Evolutionary conservation across 495 filamentous ascomycete genomes (phyloP).

Genomic region (Trichoderma asperelloides): DNA sequence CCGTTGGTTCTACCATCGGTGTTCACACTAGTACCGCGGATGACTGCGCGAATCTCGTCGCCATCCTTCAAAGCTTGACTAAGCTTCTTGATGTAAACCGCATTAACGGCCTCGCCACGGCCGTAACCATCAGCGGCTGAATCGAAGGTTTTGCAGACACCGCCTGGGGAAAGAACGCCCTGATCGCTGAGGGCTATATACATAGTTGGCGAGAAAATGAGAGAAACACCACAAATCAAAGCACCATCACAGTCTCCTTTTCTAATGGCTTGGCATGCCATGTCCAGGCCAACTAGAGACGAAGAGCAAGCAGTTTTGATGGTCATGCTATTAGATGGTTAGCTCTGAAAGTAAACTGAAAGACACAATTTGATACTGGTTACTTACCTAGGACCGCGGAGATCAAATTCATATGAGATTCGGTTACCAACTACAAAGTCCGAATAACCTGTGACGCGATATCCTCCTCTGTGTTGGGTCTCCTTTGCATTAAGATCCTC

Average conservation of each 20-base stretch:
- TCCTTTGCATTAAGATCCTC: constrained; percentile 27
- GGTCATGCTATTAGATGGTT: constrained; percentile 22
- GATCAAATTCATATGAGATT: constrained; percentile 27
- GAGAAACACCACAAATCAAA: constrained; percentile 29
- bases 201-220: constrained; percentile 25
- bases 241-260: constrained; percentile 29
- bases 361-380: constrained; percentile 26
- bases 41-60: constrained; percentile 42
- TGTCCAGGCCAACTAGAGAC: constrained; percentile 42
- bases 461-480: constrained; percentile 18
- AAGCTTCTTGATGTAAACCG: constrained; percentile 37
- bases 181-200: constrained; percentile 24
- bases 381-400: constrained; percentile 35
- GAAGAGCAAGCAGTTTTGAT: constrained; percentile 44
- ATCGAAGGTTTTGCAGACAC: constrained; percentile 21
- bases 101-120: constrained; percentile 24
- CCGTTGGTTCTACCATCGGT: constrained; percentile 30
- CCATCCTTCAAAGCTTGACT: constrained; percentile 35
- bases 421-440: constrained; percentile 31
- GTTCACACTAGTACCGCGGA: constrained; percentile 40
- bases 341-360: constrained; percentile 28
- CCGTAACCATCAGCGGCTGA: constrained; percentile 27
- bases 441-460: constrained; percentile 16
- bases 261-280: constrained; percentile 37
- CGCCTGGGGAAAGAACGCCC: constrained; percentile 27